Evolutionary conservation across 2,329 filamentous ascomycete species (phyloP).

Genomic region (Leptosphaerulina australis): DNA sequence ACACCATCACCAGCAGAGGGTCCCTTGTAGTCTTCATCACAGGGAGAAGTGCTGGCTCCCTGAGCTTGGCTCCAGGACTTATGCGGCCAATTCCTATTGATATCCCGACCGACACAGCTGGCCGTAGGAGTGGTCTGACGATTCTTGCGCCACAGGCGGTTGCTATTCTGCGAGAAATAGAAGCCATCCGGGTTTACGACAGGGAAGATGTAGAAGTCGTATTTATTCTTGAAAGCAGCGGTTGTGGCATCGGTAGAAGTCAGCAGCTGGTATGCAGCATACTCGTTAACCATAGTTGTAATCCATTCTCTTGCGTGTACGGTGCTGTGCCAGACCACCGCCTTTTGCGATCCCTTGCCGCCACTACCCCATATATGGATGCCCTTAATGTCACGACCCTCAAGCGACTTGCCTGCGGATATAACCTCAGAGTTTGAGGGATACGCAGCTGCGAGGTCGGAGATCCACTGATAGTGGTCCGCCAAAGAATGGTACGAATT

Average conservation of each 20-base stretch:
- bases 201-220: slow-evolving; percentile 67
- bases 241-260: slow-evolving; percentile 38
- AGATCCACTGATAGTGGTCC: slow-evolving; percentile 44
- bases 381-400: slow-evolving; percentile 47
- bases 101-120: slow-evolving; percentile 48
- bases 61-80: slow-evolving; percentile 40
- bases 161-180: slow-evolving; percentile 46
- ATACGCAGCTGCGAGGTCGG: slow-evolving; percentile 44
- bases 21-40: slow-evolving; percentile 48
- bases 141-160: slow-evolving; percentile 51
- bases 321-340: slow-evolving; percentile 47
- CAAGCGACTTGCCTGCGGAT: slow-evolving; percentile 42
- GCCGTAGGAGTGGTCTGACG: slow-evolving; percentile 37
- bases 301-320: slow-evolving; percentile 50
- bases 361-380: slow-evolving; percentile 50
- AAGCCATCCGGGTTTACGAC: slow-evolving; percentile 51
- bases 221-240: slow-evolving; percentile 60
- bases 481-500: slow-evolving; percentile 46
- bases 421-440: slow-evolving; percentile 46
- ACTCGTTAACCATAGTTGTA: slow-evolving; percentile 45
- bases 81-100: slow-evolving; percentile 50
- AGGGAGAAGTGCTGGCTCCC: slow-evolving; percentile 46
- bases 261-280: slow-evolving; percentile 46
- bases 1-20: slow-evolving; percentile 42
- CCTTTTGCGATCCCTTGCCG: slow-evolving; percentile 46